phyloP scores from a whole-genome alignment of 805 yeast genomes.

The Candida xiaguanensis region DNA sequence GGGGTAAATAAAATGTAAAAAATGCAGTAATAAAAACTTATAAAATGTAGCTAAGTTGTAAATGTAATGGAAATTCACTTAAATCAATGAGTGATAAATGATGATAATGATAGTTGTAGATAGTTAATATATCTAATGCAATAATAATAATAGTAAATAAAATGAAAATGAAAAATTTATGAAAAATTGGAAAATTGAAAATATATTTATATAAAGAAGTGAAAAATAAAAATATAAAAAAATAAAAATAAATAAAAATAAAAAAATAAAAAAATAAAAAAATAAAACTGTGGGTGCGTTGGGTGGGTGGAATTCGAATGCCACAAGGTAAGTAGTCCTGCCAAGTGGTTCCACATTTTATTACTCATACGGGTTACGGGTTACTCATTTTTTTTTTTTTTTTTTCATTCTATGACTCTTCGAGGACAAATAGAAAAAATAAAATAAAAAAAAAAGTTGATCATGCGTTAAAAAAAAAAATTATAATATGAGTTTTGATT shows the following conservation, averaged over 20 bases:
- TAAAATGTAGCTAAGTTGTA: not conserved
- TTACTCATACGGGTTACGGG: constrained; percentile 1
- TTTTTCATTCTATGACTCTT: not conserved
- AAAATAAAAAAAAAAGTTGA: not conserved
- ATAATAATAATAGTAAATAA: not conserved
- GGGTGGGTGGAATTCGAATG: constrained; percentile 2
- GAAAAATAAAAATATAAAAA: not conserved
- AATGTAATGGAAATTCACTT: not conserved
- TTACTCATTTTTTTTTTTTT: not conserved
- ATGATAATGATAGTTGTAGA: not conserved
- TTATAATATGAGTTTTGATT: too few relatives aligned
- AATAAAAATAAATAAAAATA: constrained; percentile 8
- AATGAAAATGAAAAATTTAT: not conserved
- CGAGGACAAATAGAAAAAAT: not conserved
- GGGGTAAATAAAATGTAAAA: constrained; percentile 1
- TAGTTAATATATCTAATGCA: not conserved
- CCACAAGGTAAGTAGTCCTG: constrained; percentile 1
- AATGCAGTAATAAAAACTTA: not conserved
- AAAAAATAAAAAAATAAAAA: not conserved
- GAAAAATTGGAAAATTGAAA: not conserved
- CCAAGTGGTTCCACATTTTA: constrained; percentile 1
- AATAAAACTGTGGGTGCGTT: not conserved
- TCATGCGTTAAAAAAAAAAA: not conserved
- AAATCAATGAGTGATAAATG: constrained; percentile 2
- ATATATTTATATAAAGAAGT: not conserved